Evolutionary conservation across 768 basidiomycete genomes (phyloP).

Genomic region (Russula dissimulans): DNA sequence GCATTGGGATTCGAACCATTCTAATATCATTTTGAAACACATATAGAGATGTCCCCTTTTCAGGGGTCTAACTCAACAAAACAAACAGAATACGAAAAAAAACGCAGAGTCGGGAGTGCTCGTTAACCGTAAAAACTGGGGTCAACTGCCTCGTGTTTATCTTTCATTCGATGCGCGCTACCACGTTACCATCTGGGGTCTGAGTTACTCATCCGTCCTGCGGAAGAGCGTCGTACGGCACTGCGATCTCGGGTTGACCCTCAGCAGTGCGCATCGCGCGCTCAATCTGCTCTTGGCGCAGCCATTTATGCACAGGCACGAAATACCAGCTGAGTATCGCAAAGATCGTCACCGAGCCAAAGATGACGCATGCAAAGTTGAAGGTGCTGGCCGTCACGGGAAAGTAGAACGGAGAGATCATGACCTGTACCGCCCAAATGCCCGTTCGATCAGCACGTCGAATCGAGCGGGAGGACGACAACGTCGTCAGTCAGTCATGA

Average conservation of each 20-base stretch:
- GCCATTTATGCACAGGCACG: slow-evolving; percentile 73
- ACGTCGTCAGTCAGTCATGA: neutral
- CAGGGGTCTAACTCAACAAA: neutral
- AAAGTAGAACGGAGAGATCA: slow-evolving; percentile 82
- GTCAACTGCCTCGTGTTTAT: neutral
- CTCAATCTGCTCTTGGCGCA: slow-evolving; percentile 52
- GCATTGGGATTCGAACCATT: slow-evolving; percentile 52
- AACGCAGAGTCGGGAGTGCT: neutral
- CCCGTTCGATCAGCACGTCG: neutral
- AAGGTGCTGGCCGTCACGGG: slow-evolving; percentile 68
- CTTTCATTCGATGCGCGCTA: neutral
- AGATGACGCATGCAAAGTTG: slow-evolving; percentile 80
- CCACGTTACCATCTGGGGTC: neutral
- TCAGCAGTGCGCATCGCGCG: slow-evolving; percentile 34
- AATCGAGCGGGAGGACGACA: neutral
- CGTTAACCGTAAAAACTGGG: too few relatives aligned
- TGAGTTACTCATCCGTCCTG: neutral
- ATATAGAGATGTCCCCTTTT: neutral
- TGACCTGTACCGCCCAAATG: slow-evolving; percentile 38
- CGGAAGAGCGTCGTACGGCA: neutral
- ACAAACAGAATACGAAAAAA: neutral
- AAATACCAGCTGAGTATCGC: slow-evolving; percentile 72
- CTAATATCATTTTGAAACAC: slow-evolving; percentile 21
- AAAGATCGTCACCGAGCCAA: slow-evolving; percentile 69
- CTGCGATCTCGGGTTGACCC: neutral